Conservation (phyloP, 2,329 filamentous ascomycete genomes). For the Monosporascus sp. region DNA sequence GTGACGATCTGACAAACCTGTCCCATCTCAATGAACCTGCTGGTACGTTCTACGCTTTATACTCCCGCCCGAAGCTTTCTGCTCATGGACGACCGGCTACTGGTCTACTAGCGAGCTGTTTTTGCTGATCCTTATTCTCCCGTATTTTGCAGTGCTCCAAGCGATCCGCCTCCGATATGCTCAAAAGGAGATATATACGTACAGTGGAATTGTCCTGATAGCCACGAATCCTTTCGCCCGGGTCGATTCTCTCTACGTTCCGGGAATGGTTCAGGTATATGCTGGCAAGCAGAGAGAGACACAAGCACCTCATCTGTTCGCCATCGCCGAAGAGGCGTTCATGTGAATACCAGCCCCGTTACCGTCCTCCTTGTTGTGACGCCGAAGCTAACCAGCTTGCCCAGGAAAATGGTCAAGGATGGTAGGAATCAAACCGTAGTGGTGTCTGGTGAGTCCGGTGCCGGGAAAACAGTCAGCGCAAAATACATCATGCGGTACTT, state of each 20-base stretch:
- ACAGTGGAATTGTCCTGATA: slow-evolving; percentile 97
- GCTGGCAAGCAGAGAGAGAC: slow-evolving; percentile 94
- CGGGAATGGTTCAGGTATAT: slow-evolving; percentile 99
- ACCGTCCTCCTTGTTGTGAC: neutral
- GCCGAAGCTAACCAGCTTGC: slow-evolving; percentile 29
- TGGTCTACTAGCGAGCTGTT: slow-evolving; percentile 10
- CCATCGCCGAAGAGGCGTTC: slow-evolving; percentile 97
- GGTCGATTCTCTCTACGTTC: slow-evolving; percentile 96
- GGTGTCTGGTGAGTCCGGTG: slow-evolving; percentile 98
- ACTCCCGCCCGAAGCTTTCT: slow-evolving; percentile 16
- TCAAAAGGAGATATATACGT: slow-evolving; percentile 99
- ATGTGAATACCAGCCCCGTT: slow-evolving; percentile 54
- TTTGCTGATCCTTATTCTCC: slow-evolving; percentile 7
- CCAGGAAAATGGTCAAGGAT: slow-evolving; percentile 92
- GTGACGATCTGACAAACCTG: slow-evolving; percentile 93
- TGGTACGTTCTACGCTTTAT: slow-evolving; percentile 49
- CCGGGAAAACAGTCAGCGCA: slow-evolving; percentile 97
- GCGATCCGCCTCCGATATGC: slow-evolving; percentile 95
- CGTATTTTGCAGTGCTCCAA: slow-evolving; percentile 67
- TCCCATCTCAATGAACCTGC: slow-evolving; percentile 98
- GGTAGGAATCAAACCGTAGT: slow-evolving; percentile 96
- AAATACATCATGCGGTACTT: slow-evolving; percentile 99
- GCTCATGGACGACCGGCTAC: slow-evolving; percentile 13
- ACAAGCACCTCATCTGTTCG: slow-evolving; percentile 95
- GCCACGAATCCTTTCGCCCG: slow-evolving; percentile 97